A percentile compares a stretch with the other conserved stretches of the same genome.
Evolutionary conservation across 768 basidiomycete species (phyloP).

Genomic region (Collybia nuda): DNA sequence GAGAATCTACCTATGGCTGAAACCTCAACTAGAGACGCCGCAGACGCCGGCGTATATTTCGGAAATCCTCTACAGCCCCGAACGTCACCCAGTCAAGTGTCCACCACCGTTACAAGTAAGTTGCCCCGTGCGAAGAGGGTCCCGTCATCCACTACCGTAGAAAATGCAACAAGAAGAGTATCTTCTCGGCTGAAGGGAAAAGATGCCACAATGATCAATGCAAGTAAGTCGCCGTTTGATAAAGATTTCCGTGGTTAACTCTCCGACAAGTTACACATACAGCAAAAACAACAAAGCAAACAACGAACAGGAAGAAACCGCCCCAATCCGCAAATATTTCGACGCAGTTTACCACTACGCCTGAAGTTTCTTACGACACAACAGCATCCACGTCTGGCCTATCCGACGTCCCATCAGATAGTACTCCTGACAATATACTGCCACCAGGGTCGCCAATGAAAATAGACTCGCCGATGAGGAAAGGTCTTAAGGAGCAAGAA

Average conservation of each 20-base stretch:
- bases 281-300: slow-evolving; percentile 1
- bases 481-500: slow-evolving; percentile 1
- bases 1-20: too few relatives aligned
- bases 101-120: slow-evolving; percentile 10
- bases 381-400: slow-evolving; percentile 11
- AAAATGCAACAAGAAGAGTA: slow-evolving; percentile 35
- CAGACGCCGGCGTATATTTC: too few relatives aligned
- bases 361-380: slow-evolving; percentile 8
- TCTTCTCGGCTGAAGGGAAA: slow-evolving; percentile 26
- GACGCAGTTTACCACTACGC: background rate
- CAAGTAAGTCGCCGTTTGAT: slow-evolving; percentile 4
- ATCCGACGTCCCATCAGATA: slow-evolving; percentile 11
- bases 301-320: background rate
- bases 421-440: slow-evolving; percentile 2
- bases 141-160: slow-evolving; percentile 18
- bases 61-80: too few relatives aligned
- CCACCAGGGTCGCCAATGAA: slow-evolving; percentile 33
- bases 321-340: background rate
- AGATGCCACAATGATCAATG: slow-evolving; percentile 4
- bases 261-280: slow-evolving; percentile 2
- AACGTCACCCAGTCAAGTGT: background rate
- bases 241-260: background rate
- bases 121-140: slow-evolving; percentile 18
- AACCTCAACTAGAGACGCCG: too few relatives aligned
- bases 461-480: slow-evolving; percentile 24